Evolutionary conservation across 2,329 filamentous ascomycete species (phyloP), one percentile per base, ranked within the genome.

Genomic region (Phyllachora maydis): DNA sequence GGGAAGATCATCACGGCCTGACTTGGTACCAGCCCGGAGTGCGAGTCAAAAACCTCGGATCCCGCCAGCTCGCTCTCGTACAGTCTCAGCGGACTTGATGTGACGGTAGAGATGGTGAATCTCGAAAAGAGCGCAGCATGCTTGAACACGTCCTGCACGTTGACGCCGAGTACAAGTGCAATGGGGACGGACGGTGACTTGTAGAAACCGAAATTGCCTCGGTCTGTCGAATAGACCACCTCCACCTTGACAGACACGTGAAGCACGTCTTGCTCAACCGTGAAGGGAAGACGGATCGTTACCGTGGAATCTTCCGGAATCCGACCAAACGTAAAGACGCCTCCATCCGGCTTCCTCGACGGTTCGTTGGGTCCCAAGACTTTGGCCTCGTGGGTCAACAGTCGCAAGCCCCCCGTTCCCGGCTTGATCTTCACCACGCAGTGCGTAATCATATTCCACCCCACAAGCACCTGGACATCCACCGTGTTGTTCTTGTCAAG

Each of bases 101-200:
- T 78, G 1, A 79, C 74, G 0, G 83, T 82, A 8, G 79, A 82
- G 24, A 98, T 73, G 9, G 78, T 91, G 43, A 98, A 98, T 7
- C 74, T 73, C 0, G 83, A 93, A 39, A 88, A 88, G 0, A 95
- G 57, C 0, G 67, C 60, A 6, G 69, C 53, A 31, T 79, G 68
- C 41, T 92, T 91, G 54, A 95, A 95, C 14, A 90, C 67, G 36
- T 98, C 88, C 38, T 95, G 83, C 5, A 98, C 88, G 33, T 95
- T 95, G 31, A 98, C 88, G 3, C 85, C 83, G 4, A 98, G 58
- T 0, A 81, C 78, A 4, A 98, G 55, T 1, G 75, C 63, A 2
- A 88, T 73, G 3, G 71, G 62, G 11, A 90, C 57, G 4, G 58
- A 64, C 11, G 65, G 61, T 6, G 59, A 56, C 10, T 61, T 64